Conservation (phyloP, 495 filamentous ascomycete species). For the Lichenothelia convexa region DNA sequence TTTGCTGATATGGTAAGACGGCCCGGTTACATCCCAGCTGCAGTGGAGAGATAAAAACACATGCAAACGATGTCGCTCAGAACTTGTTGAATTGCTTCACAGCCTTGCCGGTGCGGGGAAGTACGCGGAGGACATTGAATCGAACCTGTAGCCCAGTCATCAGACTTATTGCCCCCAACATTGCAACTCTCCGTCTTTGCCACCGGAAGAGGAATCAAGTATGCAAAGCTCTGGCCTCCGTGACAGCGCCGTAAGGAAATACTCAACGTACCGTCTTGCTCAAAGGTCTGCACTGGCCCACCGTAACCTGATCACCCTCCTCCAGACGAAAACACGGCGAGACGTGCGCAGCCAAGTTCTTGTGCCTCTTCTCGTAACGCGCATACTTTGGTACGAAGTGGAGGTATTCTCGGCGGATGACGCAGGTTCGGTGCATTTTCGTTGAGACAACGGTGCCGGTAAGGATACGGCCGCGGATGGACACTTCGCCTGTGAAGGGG, state of each 20-base stretch:
- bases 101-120: constrained; percentile 86
- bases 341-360: constrained; percentile 97
- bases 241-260: neutral
- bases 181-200: neutral
- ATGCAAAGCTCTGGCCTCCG: neutral
- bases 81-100: constrained; percentile 98
- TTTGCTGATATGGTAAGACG: no score
- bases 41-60: no score
- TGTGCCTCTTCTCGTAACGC: constrained; percentile 99
- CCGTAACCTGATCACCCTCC: constrained; percentile 96
- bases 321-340: constrained; percentile 99
- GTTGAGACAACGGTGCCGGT: constrained; percentile 97
- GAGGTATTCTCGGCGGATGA: constrained; percentile 99
- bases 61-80: constrained; percentile 29
- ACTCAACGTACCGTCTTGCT: constrained; percentile 83
- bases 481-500: constrained; percentile 95
- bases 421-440: constrained; percentile 42
- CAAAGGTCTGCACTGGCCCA: constrained; percentile 96
- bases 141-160: constrained; percentile 45
- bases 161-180: neutral
- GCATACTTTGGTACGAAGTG: constrained; percentile 98
- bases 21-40: no score
- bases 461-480: constrained; percentile 98
- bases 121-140: constrained; percentile 97
- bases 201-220: neutral